A percentile compares a stretch with the other conserved stretches of the same genome.
phyloP scores from a whole-genome alignment of 2,329 filamentous ascomycete genomes.

The Aspergillus melleus region DNA sequence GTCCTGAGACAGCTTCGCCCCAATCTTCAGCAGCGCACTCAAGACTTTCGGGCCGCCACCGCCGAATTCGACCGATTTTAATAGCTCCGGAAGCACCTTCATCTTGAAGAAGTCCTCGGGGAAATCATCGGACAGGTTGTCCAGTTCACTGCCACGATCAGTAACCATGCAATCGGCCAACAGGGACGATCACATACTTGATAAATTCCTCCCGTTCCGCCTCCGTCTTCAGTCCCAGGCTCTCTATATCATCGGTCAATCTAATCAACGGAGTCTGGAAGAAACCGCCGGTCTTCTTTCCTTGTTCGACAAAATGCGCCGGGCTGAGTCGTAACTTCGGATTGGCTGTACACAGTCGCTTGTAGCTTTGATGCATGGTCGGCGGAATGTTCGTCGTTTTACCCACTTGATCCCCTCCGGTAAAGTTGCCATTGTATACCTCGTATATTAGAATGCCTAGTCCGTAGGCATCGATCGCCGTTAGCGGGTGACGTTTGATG shows the following conservation, averaged over 20 bases:
- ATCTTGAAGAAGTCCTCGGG: slow-evolving; percentile 98
- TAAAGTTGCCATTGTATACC: slow-evolving; percentile 84
- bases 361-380: slow-evolving; percentile 88
- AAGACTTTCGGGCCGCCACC: slow-evolving; percentile 93
- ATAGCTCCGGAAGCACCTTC: slow-evolving; percentile 88
- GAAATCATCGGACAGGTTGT: slow-evolving; percentile 86
- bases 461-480: slow-evolving; percentile 83
- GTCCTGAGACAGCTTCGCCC: slow-evolving; percentile 79
- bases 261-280: slow-evolving; percentile 93
- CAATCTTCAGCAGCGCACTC: slow-evolving; percentile 83
- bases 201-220: slow-evolving; percentile 83
- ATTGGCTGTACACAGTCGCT: slow-evolving; percentile 81
- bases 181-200: slow-evolving; percentile 50
- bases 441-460: slow-evolving; percentile 84
- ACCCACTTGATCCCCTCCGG: slow-evolving; percentile 73
- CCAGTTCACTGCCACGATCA: slow-evolving; percentile 62
- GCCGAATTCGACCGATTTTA: slow-evolving; percentile 99
- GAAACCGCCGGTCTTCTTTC: slow-evolving; percentile 76
- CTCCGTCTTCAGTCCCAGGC: slow-evolving; percentile 82
- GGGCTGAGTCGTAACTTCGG: slow-evolving; percentile 85
- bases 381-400: slow-evolving; percentile 85
- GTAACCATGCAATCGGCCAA: slow-evolving; percentile 11
- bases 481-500: slow-evolving; percentile 78
- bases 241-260: slow-evolving; percentile 89
- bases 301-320: slow-evolving; percentile 85